Evolutionary conservation across 306 rosid species (phyloP).

Genomic region (Morella rubra): DNA sequence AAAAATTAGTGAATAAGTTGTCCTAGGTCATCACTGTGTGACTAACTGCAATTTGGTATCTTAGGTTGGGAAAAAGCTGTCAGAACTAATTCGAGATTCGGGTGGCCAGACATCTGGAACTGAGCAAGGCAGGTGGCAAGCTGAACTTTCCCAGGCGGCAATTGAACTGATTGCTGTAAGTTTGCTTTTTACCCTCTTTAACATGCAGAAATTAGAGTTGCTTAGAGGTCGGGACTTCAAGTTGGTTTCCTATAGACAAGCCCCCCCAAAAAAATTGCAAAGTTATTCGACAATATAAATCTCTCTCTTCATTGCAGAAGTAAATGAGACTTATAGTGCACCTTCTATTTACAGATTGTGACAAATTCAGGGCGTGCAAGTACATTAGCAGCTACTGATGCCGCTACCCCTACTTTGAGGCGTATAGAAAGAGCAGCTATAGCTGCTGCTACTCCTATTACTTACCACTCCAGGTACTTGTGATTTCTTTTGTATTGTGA

Average conservation of each 20-base stretch:
- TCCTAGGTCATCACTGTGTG: neutral
- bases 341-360: slow-evolving; percentile 65
- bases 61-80: slow-evolving; percentile 93
- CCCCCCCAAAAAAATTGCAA: neutral
- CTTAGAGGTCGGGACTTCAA: neutral
- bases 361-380: slow-evolving; percentile 98
- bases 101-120: slow-evolving; percentile 76
- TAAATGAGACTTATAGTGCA: slow-evolving; percentile 13
- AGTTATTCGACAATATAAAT: neutral
- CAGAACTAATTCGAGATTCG: slow-evolving; percentile 91
- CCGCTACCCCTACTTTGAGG: slow-evolving; percentile 98
- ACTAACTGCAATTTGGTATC: slow-evolving; percentile 23
- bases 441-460: slow-evolving; percentile 99
- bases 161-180: slow-evolving; percentile 95
- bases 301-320: neutral
- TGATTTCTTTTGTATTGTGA: slow-evolving; percentile 12
- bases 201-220: neutral
- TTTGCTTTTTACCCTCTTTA: neutral
- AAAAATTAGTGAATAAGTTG: neutral
- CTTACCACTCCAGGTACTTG: slow-evolving; percentile 81
- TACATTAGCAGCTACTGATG: slow-evolving; percentile 94
- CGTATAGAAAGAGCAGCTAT: slow-evolving; percentile 99
- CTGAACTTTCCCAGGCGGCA: slow-evolving; percentile 97
- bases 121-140: slow-evolving; percentile 98
- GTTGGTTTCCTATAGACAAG: neutral